Evolutionary conservation across 495 filamentous ascomycete genomes (phyloP).

Genomic region (Neurospora sp.): DNA sequence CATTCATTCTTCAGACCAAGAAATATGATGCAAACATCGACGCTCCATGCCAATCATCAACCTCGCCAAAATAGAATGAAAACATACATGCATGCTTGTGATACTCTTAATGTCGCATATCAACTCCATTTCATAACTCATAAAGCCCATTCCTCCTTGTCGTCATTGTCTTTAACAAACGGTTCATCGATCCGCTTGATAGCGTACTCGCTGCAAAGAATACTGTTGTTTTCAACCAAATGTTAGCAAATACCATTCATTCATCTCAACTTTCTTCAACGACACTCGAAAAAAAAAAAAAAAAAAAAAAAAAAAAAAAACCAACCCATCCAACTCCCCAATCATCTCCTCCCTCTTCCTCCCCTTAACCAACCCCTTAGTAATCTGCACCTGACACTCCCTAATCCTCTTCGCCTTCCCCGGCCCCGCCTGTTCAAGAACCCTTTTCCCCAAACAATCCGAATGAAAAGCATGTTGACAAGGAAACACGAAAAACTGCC

Average conservation of each 20-base stretch:
- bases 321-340: slow-evolving; percentile 76
- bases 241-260: neutral
- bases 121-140: slow-evolving; percentile 23
- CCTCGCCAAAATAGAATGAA: neutral
- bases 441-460: slow-evolving; percentile 78
- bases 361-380: slow-evolving; percentile 54
- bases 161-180: slow-evolving; percentile 63
- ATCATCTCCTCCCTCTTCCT: slow-evolving; percentile 69
- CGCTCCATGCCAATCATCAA: neutral
- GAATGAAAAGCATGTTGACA: slow-evolving; percentile 97
- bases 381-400: slow-evolving; percentile 74
- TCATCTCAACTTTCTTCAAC: neutral
- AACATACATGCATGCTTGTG: neutral
- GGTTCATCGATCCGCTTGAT: slow-evolving; percentile 89
- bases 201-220: slow-evolving; percentile 87
- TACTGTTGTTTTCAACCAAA: slow-evolving; percentile 33
- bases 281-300: neutral
- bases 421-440: slow-evolving; percentile 62
- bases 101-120: neutral
- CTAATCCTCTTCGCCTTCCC: slow-evolving; percentile 70
- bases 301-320: slow-evolving; percentile 19
- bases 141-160: slow-evolving; percentile 73
- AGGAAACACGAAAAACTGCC: slow-evolving; percentile 96
- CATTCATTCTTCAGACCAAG: neutral
- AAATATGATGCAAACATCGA: neutral